phyloP scores from a whole-genome alignment of 805 yeast genomes.

The Candida tammaniensis region DNA sequence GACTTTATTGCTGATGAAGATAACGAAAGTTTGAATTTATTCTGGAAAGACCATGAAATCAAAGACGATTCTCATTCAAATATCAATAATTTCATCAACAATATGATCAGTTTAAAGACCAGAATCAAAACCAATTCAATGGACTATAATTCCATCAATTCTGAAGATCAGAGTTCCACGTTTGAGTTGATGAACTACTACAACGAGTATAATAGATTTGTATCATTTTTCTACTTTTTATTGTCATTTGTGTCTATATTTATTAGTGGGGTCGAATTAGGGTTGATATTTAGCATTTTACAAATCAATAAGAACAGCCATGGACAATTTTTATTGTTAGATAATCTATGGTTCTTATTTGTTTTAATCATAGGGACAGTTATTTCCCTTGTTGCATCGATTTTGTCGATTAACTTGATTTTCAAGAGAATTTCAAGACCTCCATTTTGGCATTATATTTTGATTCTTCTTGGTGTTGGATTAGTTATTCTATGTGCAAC shows the following conservation, averaged over 20 bases:
- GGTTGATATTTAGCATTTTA: constrained; percentile 33
- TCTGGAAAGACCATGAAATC: constrained; percentile 13
- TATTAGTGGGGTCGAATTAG: constrained; percentile 38
- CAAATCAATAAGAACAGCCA: constrained; percentile 17
- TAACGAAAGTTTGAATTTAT: constrained; percentile 14
- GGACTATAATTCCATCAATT: constrained; percentile 31
- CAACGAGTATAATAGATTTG: constrained; percentile 33
- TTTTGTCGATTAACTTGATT: constrained; percentile 33
- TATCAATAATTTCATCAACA: constrained; percentile 6
- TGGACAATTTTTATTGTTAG: constrained; percentile 22
- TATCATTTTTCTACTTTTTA: constrained; percentile 29
- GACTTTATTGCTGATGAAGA: constrained; percentile 14
- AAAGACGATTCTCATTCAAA: not conserved
- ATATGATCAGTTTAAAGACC: constrained; percentile 6
- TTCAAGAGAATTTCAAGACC: constrained; percentile 28
- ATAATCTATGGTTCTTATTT: constrained; percentile 32
- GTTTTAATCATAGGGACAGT: constrained; percentile 30
- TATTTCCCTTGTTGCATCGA: constrained; percentile 30
- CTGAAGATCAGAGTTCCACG: constrained; percentile 27
- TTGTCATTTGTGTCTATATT: constrained; percentile 35
- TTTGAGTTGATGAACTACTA: constrained; percentile 25
- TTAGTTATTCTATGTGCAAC: constrained; percentile 6
- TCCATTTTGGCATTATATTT: constrained; percentile 19
- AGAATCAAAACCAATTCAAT: constrained; percentile 5
- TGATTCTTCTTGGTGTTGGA: constrained; percentile 10